These are phyloP conservation scores for Coriaria nepalensis DNA, from an alignment of 306 rosid genomes.

Conservation along the genomic window DNA sequence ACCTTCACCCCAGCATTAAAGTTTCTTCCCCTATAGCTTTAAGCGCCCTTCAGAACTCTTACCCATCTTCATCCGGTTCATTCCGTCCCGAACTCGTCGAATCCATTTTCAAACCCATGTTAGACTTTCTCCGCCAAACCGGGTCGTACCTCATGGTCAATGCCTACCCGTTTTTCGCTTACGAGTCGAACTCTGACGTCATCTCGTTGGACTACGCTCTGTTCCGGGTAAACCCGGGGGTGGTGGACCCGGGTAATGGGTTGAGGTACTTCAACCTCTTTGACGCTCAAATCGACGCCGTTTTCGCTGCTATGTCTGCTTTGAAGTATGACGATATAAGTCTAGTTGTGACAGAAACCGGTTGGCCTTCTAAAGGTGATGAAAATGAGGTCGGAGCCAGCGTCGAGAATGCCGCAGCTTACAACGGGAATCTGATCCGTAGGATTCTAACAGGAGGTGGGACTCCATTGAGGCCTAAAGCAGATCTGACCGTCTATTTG, in stretches of 20 bases:
- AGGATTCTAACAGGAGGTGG: conserved; percentile 57
- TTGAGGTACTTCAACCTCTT: conserved; percentile 58
- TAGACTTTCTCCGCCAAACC: conserved; percentile 61
- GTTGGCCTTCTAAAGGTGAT: conserved; percentile 89
- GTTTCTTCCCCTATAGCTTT: conserved; percentile 91
- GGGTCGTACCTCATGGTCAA: conserved; percentile 87
- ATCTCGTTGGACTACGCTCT: conserved; percentile 75
- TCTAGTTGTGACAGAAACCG: conserved; percentile 69
- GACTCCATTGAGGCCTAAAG: conserved; percentile 69
- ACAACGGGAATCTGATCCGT: conserved; percentile 80
- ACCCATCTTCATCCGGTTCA: conserved; percentile 83
- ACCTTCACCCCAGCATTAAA: conserved; percentile 45
- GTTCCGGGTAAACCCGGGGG: conserved; percentile 68
- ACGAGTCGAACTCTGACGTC: conserved; percentile 77
- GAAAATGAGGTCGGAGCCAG: conserved; percentile 72
- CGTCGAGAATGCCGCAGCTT: conserved; percentile 65
- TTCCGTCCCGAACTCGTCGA: conserved; percentile 61
- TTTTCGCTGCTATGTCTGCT: conserved; percentile 60
- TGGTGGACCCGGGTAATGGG: conserved; percentile 69
- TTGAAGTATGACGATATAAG: conserved; percentile 54
- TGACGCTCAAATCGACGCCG: conserved; percentile 97
- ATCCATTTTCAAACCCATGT: conserved; percentile 60
- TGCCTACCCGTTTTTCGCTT: conserved; percentile 88
- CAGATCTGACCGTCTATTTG: conserved; percentile 73
- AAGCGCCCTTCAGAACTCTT: conserved; percentile 63